Conservation (phyloP, 192 early-diverging fungal genomes). For the Umbelopsis isabellina region DNA sequence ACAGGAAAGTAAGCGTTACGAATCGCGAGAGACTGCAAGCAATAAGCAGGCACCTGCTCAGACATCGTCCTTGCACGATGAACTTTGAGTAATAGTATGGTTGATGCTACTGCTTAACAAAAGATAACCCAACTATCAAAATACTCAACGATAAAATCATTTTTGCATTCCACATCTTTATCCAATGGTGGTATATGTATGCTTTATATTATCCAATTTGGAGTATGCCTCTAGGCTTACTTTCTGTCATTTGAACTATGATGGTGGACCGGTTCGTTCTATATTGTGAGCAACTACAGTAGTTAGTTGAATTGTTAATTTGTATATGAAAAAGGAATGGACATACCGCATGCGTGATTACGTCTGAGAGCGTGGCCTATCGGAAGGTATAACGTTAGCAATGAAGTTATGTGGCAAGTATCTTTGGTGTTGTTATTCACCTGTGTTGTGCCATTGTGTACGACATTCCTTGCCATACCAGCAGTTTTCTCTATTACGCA, state of each 20-base stretch:
- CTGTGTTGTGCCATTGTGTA: conserved; percentile 13
- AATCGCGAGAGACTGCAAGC: no score
- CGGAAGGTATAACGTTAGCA: no score
- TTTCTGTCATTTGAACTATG: neutral
- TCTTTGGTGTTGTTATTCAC: neutral
- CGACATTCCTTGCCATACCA: conserved; percentile 12
- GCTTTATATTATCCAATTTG: neutral
- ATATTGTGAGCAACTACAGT: no score
- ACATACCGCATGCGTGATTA: conserved; percentile 9
- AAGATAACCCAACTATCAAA: no score
- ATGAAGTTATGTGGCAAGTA: neutral
- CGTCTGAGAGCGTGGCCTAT: conserved; percentile 3
- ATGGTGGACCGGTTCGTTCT: neutral
- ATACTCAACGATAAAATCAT: no score
- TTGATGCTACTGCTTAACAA: no score
- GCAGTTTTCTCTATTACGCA: neutral
- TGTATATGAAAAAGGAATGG: neutral
- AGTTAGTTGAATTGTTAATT: no score
- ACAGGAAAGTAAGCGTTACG: neutral
- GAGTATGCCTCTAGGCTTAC: neutral
- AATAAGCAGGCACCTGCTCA: no score
- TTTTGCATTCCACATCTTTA: no score
- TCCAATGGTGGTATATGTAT: no score
- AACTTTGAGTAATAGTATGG: no score
- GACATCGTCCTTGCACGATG: no score